Base-by-base conservation (phyloP, 257 asterid genomes). In the Nyctanthes arbortristis region DNA sequence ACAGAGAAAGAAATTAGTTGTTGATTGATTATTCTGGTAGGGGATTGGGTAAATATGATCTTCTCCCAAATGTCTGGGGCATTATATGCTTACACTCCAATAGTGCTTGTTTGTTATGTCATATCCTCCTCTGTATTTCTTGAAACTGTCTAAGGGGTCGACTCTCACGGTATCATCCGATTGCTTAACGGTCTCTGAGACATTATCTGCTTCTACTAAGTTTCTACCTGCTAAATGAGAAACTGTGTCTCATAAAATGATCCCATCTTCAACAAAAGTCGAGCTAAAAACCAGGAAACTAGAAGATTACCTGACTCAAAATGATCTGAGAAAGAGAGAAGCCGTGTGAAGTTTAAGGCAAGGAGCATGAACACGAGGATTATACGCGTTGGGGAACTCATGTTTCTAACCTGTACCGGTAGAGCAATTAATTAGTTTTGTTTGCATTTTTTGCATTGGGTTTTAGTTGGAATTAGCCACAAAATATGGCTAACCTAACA, bases 121-220 rank as follows among this genome's bases (percentile, higher is more conserved):
- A 72, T 79, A 93, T 1, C 96, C 98, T 77, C 92, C 97, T 73
- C 85, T 84, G 75, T 93, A 93, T 81, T 85, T 87, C 82, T 85
- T 85, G 55, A 93, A 73, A 58, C 66, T 49, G 34, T 93, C 72
- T 1, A 87, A 77, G 55, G 97, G 97, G 76, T 93, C 96, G 4
- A 59, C 82, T 72, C 98, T 84, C 60, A 75, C 80, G 0, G 98
- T 92, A 43, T 81, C 80, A 70, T 84, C 82, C 43, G 66, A 37
- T 33, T 61, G 71, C 22, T 18, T 55, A 2, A 16, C 43, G 12
- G 47, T 1, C 37, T 61, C 82, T 39, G 80, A 32, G 45, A 0
- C 71, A 57, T 63, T 60, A 3, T 30, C 68, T 31, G 69, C 13
- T 72, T 78, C 86, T 61, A 72, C 56, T 69, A 82, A 76, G 66